Conservation (phyloP, 2,329 filamentous ascomycete genomes). For the Ophiostoma australiae region DNA sequence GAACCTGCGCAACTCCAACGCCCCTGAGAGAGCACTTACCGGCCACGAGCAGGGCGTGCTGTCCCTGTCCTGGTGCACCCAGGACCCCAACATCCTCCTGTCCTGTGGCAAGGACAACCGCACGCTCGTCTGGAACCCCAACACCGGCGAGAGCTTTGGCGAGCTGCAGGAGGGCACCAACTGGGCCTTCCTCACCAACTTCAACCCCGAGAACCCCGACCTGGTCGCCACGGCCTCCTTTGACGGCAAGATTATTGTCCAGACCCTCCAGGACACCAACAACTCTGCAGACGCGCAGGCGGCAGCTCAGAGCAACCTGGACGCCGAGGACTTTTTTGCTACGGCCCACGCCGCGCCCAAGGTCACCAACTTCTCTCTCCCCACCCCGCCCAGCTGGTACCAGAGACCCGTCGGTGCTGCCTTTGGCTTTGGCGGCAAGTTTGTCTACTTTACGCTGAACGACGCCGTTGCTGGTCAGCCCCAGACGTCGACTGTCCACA, state of each 20-base stretch:
- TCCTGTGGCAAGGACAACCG: conserved; percentile 96
- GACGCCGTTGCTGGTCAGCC: conserved; percentile 58
- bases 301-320: conserved; percentile 62
- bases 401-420: conserved; percentile 78
- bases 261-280: conserved; percentile 92
- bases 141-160: conserved; percentile 79
- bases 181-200: conserved; percentile 94
- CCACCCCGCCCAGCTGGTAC: conserved; percentile 84
- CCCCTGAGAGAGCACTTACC: conserved; percentile 78
- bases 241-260: conserved; percentile 90
- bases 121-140: conserved; percentile 93
- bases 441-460: conserved; percentile 67
- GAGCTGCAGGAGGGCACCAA: conserved; percentile 98
- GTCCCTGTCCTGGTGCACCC: conserved; percentile 89
- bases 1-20: conserved; percentile 94
- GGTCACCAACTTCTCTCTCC: conserved; percentile 79
- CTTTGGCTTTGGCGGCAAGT: conserved; percentile 92
- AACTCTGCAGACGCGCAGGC: conserved; percentile 60
- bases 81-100: conserved; percentile 81
- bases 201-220: conserved; percentile 88
- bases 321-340: conserved; percentile 94
- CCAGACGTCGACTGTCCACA: conserved; percentile 68
- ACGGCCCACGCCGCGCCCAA: conserved; percentile 90
- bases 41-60: conserved; percentile 94
- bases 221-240: conserved; percentile 94